A percentile compares a stretch with the other conserved stretches of the same genome.
phyloP scores from a whole-genome alignment of 2,329 filamentous ascomycete genomes.

The Drechslera avenae region DNA sequence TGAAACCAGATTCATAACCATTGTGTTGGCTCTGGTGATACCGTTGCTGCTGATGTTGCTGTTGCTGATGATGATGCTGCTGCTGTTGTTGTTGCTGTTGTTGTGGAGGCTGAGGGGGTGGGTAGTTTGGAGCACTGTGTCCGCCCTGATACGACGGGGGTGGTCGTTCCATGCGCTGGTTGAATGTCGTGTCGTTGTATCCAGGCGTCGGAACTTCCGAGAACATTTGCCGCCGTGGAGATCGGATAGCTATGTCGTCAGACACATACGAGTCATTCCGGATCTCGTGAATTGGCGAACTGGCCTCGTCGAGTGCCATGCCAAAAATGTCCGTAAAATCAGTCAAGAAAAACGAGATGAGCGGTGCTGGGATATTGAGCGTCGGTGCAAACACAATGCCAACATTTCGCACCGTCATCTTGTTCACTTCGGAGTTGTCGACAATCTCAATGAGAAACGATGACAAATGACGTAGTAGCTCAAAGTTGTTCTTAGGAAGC shows the following conservation, averaged over 20 bases:
- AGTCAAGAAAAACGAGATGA: constrained; percentile 92
- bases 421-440: constrained; percentile 87
- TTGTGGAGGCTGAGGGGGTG: constrained; percentile 33
- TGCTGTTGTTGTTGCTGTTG: constrained; percentile 18
- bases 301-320: constrained; percentile 64
- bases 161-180: constrained; percentile 32
- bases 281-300: constrained; percentile 53
- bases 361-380: constrained; percentile 90
- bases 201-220: constrained; percentile 68
- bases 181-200: constrained; percentile 63
- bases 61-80: constrained; percentile 28
- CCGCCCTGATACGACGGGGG: constrained; percentile 29
- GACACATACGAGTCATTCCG: constrained; percentile 50
- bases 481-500: constrained; percentile 79
- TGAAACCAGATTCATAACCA: constrained; percentile 58
- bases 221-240: constrained; percentile 69
- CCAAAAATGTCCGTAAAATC: constrained; percentile 89
- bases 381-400: constrained; percentile 98
- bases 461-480: constrained; percentile 81
- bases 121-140: constrained; percentile 27
- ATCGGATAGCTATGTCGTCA: constrained; percentile 63
- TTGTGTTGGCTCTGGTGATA: constrained; percentile 33
- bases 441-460: constrained; percentile 91
- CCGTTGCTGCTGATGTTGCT: constrained; percentile 24
- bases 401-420: constrained; percentile 96